Conservation (phyloP, 768 basidiomycete genomes). For the Termitomyces sp. region DNA sequence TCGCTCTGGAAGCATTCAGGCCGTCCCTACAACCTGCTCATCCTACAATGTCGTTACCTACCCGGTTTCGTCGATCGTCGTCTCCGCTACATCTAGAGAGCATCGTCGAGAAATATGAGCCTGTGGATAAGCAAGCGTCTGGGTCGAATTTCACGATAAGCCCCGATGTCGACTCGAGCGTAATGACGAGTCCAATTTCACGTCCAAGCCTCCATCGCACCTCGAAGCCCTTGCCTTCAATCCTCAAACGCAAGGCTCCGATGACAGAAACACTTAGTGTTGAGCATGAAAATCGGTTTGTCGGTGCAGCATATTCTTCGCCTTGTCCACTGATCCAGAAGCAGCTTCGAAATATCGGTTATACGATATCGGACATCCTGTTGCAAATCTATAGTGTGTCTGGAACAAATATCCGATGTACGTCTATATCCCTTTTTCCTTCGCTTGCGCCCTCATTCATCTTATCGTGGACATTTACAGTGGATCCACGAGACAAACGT, state of each 20-base stretch:
- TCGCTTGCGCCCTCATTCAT: background rate
- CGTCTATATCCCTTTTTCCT: background rate
- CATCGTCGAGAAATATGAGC: background rate
- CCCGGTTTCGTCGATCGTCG: background rate
- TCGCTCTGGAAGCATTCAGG: background rate
- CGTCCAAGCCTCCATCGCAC: constrained; percentile 5
- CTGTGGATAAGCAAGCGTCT: background rate
- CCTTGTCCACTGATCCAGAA: background rate
- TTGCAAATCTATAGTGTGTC: constrained; percentile 7
- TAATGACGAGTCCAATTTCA: background rate
- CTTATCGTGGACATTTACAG: background rate
- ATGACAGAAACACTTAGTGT: background rate
- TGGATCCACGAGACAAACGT: constrained; percentile 13
- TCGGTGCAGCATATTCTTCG: background rate
- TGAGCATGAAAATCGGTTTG: background rate
- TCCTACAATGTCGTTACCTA: background rate
- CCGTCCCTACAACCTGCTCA: background rate
- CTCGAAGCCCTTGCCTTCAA: constrained; percentile 1
- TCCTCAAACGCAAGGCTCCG: constrained; percentile 4
- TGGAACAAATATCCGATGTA: constrained; percentile 15
- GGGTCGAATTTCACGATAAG: background rate
- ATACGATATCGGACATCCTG: constrained; percentile 12
- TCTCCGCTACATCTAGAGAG: background rate
- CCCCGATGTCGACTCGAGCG: background rate
- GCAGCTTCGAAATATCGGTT: constrained; percentile 14